Base-by-base conservation (phyloP, 495 filamentous ascomycete species). In the Lepidopterella palustris region DNA sequence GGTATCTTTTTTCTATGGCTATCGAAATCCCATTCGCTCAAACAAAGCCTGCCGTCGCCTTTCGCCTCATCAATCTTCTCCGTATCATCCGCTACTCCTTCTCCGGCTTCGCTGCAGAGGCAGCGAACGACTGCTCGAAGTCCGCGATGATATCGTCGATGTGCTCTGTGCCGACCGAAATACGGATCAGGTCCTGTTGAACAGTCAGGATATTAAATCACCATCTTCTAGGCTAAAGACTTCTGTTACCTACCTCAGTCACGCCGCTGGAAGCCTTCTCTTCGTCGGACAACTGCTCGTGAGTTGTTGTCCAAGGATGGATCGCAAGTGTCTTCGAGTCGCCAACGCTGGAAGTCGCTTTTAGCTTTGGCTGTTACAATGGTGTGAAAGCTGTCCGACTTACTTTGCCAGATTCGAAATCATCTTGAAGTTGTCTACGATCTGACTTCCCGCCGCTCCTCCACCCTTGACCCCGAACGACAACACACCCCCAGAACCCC, bases 81-180 rank as follows among this genome's bases (percentile, higher is more conserved):
- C 21, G 67, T 64, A 45, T 78, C 78, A 25, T 69, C 67, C 51
- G 75, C 70, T 58, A 72, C 68, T 70, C 61, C 63, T 67, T 60
- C 32, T 72, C 61, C 18, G 73, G 71, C 66, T 73, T 71, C 20
- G 73, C 74, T 2, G 70, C 71, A 11, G 72, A 64, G 21, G 80
- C 79, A 66, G 80, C 76, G 75, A 98, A 96, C 0, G 90, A 87
- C 74, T 98, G 95, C 68, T 90, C 85, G 69, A 98, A 97, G 74
- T 98, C 93, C 52, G 84, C 86, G 70, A 97, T 92, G 66, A 98
- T 98, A 70, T 98, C 93, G 76, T 97, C 92, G 67, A 98, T 96
- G 73, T 97, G 90, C 77, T 98, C 93, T 0, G 87, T 96, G 48
- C 93, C 93, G 62, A 98, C 92, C 0, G 95, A 97, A 70, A 97